These are phyloP conservation scores for Trichoderma harzianum DNA, from an alignment of 2,329 filamentous ascomycete genomes.

Conservation along the genomic window DNA sequence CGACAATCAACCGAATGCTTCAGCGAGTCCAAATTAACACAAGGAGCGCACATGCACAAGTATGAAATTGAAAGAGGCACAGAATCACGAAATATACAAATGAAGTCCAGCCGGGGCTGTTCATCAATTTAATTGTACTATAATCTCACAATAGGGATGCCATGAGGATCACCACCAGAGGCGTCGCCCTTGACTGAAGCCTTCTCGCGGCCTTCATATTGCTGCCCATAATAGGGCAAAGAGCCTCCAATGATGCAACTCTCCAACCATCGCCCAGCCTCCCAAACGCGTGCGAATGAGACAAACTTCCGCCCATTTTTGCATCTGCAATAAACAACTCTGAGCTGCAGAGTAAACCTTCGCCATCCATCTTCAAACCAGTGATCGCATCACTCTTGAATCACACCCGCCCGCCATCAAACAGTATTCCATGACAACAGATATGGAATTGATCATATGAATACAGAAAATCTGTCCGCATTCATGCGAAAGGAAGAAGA, in stretches of 20 bases:
- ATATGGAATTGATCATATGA: conserved; percentile 2
- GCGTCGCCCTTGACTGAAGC: background rate
- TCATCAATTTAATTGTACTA: conserved; percentile 16
- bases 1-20: conserved; percentile 12
- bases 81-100: background rate
- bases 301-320: background rate
- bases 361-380: background rate
- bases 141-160: conserved; percentile 12
- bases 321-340: background rate
- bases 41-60: background rate
- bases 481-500: conserved; percentile 8
- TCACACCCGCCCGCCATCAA: background rate
- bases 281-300: background rate
- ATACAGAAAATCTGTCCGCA: conserved; percentile 12
- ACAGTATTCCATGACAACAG: conserved; percentile 1
- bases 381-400: background rate
- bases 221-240: background rate
- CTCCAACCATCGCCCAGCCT: background rate
- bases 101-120: conserved; percentile 1
- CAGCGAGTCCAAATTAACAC: background rate
- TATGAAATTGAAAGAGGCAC: background rate
- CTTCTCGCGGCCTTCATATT: background rate
- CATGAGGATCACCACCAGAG: background rate
- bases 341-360: background rate
- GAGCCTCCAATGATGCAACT: background rate